phyloP scores from a whole-genome alignment of 2,329 filamentous ascomycete species.

The Hymenotorrendiella dingleyae region DNA sequence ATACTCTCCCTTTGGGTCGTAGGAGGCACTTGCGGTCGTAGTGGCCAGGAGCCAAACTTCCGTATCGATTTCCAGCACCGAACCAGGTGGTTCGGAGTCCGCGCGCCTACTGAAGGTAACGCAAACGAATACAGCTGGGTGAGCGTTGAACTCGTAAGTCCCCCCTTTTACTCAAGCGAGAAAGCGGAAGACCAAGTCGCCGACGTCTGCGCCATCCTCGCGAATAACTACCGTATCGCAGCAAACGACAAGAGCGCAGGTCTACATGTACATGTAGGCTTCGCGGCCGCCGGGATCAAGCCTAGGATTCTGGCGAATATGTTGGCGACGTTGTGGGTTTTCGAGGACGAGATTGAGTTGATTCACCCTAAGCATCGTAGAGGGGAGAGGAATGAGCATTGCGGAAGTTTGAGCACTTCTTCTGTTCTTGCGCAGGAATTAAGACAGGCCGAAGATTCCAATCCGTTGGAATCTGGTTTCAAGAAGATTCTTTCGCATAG shows the following conservation, averaged over 20 bases:
- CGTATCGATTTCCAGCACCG: too few relatives aligned
- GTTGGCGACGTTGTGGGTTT: neutral
- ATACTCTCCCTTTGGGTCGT: too few relatives aligned
- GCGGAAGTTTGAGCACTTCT: neutral
- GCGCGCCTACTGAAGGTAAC: too few relatives aligned
- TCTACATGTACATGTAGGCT: conserved; percentile 1
- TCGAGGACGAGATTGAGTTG: neutral
- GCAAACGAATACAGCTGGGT: too few relatives aligned
- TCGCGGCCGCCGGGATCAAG: neutral
- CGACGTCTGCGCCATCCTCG: neutral
- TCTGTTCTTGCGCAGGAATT: too few relatives aligned
- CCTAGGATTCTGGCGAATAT: neutral
- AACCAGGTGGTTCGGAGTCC: too few relatives aligned
- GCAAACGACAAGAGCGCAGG: neutral
- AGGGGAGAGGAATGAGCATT: neutral
- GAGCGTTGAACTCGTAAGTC: neutral
- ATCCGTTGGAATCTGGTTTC: too few relatives aligned
- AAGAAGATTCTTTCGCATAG: neutral
- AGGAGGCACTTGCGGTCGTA: too few relatives aligned
- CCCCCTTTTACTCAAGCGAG: neutral
- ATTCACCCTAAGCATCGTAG: neutral
- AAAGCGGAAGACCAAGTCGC: neutral
- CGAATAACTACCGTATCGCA: neutral
- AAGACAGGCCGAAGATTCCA: too few relatives aligned
- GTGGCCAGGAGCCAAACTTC: too few relatives aligned